Conservation (phyloP, 2,329 filamentous ascomycete species). For the Colletotrichum sojae region DNA sequence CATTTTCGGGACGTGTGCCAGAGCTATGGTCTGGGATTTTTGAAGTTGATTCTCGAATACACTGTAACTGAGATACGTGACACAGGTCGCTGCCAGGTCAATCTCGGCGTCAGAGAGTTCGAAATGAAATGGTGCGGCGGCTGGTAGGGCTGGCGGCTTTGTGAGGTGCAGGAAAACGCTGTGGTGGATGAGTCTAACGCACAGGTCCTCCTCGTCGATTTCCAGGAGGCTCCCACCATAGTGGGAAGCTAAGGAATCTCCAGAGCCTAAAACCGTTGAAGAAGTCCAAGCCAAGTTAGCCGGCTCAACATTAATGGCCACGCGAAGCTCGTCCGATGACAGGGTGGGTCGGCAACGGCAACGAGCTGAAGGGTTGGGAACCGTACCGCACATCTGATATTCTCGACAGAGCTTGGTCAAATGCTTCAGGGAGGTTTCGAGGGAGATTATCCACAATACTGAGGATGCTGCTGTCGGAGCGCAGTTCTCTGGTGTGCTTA, state of each 20-base stretch:
- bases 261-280: neutral
- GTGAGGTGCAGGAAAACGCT: neutral
- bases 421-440: neutral
- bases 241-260: neutral
- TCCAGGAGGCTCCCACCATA: conserved; percentile 8
- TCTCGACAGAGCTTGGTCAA: neutral
- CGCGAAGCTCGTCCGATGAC: neutral
- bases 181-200: conserved; percentile 2
- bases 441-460: neutral
- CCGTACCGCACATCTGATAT: neutral
- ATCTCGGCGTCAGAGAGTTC: neutral
- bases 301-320: neutral
- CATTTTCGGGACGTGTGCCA: neutral
- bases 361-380: neutral
- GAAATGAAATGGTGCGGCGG: neutral
- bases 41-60: neutral
- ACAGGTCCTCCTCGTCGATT: conserved; percentile 10
- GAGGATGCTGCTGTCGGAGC: neutral
- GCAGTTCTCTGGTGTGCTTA: neutral
- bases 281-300: neutral
- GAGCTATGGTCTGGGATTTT: neutral
- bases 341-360: neutral
- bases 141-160: neutral
- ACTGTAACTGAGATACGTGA: neutral
- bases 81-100: neutral